phyloP scores from a whole-genome alignment of 306 rosid genomes.

The Vigna nakashimae region DNA sequence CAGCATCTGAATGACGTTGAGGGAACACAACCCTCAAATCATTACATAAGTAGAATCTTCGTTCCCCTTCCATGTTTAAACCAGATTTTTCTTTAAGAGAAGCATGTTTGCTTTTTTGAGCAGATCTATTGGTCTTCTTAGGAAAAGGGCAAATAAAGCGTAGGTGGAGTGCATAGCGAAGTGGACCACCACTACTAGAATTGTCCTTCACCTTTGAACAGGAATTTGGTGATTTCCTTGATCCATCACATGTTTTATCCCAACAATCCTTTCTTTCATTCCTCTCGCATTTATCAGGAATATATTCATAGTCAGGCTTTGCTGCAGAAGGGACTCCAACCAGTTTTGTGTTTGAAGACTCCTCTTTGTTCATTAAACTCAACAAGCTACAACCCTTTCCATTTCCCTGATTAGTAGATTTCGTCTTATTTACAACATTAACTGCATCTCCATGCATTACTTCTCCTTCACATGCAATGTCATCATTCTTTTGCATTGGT shows the following conservation, averaged over 20 bases:
- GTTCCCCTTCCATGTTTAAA: constrained; percentile 59
- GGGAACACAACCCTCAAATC: constrained; percentile 95
- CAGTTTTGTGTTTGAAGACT: constrained; percentile 43
- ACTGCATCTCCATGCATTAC: constrained; percentile 48
- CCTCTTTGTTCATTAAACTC: constrained; percentile 55
- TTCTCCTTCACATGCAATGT: constrained; percentile 40
- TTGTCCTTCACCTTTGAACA: constrained; percentile 69
- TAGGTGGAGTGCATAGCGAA: constrained; percentile 96
- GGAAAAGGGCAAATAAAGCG: constrained; percentile 84
- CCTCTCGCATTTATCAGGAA: constrained; percentile 42
- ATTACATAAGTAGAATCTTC: constrained; percentile 89
- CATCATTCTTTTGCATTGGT: constrained; percentile 39
- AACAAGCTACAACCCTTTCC: constrained; percentile 49
- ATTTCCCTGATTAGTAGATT: constrained; percentile 48
- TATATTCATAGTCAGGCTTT: constrained; percentile 45
- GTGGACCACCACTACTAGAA: constrained; percentile 61
- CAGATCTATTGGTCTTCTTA: constrained; percentile 59
- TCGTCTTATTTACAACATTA: constrained; percentile 43
- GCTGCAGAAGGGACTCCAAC: constrained; percentile 37
- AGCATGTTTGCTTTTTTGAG: constrained; percentile 62
- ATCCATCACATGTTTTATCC: constrained; percentile 58
- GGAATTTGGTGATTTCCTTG: constrained; percentile 55
- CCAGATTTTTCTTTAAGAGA: constrained; percentile 60
- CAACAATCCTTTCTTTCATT: constrained; percentile 60
- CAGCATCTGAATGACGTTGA: constrained; percentile 94